A percentile compares a stretch with the other conserved stretches of the same genome.
These are phyloP conservation scores for Heliosperma pusillum DNA, from an alignment of 148 eudicot species.

Conservation along the genomic window DNA sequence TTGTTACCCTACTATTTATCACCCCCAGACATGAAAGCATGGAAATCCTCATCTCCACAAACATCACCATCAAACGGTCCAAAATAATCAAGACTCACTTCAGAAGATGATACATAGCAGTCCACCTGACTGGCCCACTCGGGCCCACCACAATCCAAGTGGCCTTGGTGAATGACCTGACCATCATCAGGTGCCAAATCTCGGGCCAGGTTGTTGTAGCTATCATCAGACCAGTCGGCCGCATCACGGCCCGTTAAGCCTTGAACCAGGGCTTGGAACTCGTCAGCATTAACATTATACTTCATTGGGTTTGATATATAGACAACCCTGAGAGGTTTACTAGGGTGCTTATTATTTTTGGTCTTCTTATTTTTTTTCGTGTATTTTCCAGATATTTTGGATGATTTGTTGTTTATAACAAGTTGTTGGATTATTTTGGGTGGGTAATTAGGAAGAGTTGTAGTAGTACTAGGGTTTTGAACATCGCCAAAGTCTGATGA, in stretches of 20 bases:
- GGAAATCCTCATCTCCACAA: neutral
- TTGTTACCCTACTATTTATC: neutral
- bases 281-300: conserved; percentile 37
- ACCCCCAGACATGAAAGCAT: neutral
- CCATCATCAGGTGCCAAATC: neutral
- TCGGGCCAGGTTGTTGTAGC: neutral
- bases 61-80: conserved; percentile 3
- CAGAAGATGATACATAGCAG: conserved; percentile 13
- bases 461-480: conserved; percentile 21
- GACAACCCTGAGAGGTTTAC: conserved; percentile 40
- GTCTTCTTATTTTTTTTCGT: neutral
- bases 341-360: conserved; percentile 15
- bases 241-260: conserved; percentile 51
- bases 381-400: conserved; percentile 23
- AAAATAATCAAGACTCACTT: conserved; percentile 15
- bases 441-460: neutral
- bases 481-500: conserved; percentile 15
- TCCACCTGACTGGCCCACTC: neutral
- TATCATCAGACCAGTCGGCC: conserved; percentile 13
- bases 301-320: conserved; percentile 60
- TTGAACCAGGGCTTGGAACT: conserved; percentile 48
- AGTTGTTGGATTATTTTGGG: conserved; percentile 8
- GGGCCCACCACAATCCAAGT: neutral
- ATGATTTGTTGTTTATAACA: conserved; percentile 13
- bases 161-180: neutral